These are phyloP conservation scores for Aspergillus sp. DNA, from an alignment of 2,329 filamentous ascomycete species.

Conservation along the genomic window DNA sequence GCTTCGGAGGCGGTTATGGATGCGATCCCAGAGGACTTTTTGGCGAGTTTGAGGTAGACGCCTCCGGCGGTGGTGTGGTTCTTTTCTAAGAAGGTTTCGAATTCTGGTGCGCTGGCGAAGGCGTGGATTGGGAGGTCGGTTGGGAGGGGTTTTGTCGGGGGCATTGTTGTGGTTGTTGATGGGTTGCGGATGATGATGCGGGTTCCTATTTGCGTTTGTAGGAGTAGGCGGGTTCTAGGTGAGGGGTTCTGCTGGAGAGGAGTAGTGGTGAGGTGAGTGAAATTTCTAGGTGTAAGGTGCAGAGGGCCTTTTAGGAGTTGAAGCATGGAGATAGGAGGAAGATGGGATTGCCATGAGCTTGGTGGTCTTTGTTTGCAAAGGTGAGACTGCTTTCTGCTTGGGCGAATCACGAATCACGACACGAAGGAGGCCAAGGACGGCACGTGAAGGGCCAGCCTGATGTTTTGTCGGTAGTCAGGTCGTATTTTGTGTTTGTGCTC, in stretches of 20 bases:
- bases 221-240: background rate
- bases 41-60: slow-evolving; percentile 52
- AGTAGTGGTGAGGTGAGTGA: background rate
- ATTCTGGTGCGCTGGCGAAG: slow-evolving; percentile 28
- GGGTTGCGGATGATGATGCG: background rate
- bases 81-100: slow-evolving; percentile 44
- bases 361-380: background rate
- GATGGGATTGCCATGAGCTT: background rate
- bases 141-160: slow-evolving; percentile 8
- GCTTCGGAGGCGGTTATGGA: slow-evolving; percentile 52
- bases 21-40: slow-evolving; percentile 46
- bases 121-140: slow-evolving; percentile 27
- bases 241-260: background rate
- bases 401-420: background rate
- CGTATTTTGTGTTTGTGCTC: background rate
- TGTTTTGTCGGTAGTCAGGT: background rate
- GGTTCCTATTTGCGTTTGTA: background rate
- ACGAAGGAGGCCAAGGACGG: background rate
- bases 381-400: background rate
- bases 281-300: background rate
- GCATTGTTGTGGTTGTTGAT: background rate
- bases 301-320: background rate
- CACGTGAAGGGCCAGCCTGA: background rate
- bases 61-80: slow-evolving; percentile 37
- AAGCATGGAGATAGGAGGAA: background rate